These are phyloP conservation scores for Neohortaea acidophila DNA, from an alignment of 495 filamentous ascomycete species.

Conservation along the genomic window DNA sequence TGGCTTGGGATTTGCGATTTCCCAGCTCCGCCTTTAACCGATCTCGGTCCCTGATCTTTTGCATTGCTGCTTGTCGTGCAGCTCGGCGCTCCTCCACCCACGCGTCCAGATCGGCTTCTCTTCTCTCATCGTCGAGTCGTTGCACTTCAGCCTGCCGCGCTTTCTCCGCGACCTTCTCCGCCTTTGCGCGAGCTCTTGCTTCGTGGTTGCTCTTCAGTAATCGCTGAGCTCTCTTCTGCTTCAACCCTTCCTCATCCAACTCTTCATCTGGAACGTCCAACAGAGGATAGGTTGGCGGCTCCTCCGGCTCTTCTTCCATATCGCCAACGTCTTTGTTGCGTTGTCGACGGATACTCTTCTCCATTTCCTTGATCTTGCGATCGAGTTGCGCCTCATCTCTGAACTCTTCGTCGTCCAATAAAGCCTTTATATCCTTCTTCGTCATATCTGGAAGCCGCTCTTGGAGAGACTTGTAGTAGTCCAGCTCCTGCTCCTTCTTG, in stretches of 20 bases:
- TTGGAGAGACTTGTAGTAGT: constrained; percentile 79
- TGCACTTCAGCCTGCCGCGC: constrained; percentile 68
- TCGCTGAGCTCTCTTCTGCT: constrained; percentile 79
- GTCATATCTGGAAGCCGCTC: constrained; percentile 42
- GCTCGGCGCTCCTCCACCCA: constrained; percentile 71
- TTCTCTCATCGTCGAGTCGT: constrained; percentile 63
- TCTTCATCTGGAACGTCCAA: constrained; percentile 83
- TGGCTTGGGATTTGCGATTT: constrained; percentile 89
- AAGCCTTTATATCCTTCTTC: constrained; percentile 75
- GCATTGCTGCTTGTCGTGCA: constrained; percentile 56
- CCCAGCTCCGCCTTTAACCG: constrained; percentile 81
- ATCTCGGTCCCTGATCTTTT: constrained; percentile 83
- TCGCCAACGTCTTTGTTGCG: constrained; percentile 85
- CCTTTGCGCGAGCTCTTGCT: constrained; percentile 77
- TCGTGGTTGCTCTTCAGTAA: constrained; percentile 90
- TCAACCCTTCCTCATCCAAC: constrained; percentile 76
- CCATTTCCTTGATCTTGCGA: constrained; percentile 67
- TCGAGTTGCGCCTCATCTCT: constrained; percentile 78
- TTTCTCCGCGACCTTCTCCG: constrained; percentile 85
- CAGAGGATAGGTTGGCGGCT: constrained; percentile 69
- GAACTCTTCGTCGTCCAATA: constrained; percentile 71
- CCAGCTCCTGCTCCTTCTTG: constrained; percentile 86
- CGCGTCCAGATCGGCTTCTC: constrained; percentile 67
- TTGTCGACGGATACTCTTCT: constrained; percentile 71
- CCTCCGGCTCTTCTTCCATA: constrained; percentile 56